Base-by-base conservation (phyloP, 768 basidiomycete genomes). In the Leccinum barrowsii region DNA sequence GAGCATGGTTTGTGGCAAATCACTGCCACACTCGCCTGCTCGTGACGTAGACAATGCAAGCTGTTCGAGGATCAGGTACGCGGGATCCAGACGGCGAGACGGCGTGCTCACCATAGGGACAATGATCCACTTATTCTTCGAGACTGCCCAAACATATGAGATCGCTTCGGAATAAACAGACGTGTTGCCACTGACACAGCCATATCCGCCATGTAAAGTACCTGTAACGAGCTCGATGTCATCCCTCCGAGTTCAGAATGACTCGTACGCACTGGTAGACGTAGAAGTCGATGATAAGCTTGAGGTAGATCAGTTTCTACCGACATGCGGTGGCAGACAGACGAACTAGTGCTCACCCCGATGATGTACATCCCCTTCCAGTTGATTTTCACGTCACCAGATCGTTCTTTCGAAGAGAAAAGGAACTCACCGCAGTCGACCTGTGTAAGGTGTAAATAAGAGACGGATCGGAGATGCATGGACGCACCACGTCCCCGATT, bases 151-250 rank as follows among this genome's bases (percentile, higher is more conserved):
- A 56, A 52, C 0, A 1, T 1, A 44, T 70, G 48, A 69, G 59
- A 55, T 10, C 8, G 2, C 21, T 6, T 10, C 7, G 7, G 35
- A 22, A 42, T 6, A 11, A n/a, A 17, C 15, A 28, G 51, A 54
- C 4, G 4, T 2, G 42, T 12, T 49, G 19, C 30, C n/a, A 61
- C 67, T 55, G 46, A 70, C 69, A 70, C 46, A 61, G 11, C 70
- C 70, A 70, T 65, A 70, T 60, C 5, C 69, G 59, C 69, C 69
- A 70, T 5, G 67, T 71, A 52, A 70, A 70, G 56, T 70, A 70
- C 1, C 69, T 70, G 42, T 4, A 2, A 17, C 17, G 19, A 28
- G 37, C 19, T 55, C 1, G 52, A 47, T 10, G n/a, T 15, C 15
- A 21, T 1, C 4, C 6, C n/a, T 40, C 5, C 17, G n/a, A 22